These are phyloP conservation scores for Aspergillus mulundensis DNA, from an alignment of 495 filamentous ascomycete species.

Conservation along the genomic window DNA sequence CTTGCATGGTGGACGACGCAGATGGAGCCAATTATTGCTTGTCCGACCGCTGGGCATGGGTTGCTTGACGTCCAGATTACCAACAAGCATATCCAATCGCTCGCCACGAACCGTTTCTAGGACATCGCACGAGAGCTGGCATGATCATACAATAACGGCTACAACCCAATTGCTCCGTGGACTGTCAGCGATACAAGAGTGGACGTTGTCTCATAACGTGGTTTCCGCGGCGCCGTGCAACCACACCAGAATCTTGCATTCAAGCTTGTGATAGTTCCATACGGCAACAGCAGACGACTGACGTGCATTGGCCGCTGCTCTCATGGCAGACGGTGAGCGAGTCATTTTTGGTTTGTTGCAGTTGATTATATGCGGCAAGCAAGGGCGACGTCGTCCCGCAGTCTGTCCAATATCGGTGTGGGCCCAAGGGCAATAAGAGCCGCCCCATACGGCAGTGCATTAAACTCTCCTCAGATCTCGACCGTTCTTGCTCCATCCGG, in stretches of 20 bases:
- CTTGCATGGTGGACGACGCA: neutral
- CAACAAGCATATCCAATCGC: neutral
- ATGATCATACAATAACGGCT: neutral
- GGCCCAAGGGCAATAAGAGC: neutral
- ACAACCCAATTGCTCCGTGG: neutral
- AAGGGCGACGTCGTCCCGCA: neutral
- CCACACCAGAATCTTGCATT: neutral
- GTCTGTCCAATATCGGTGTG: neutral
- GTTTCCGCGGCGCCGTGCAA: constrained; percentile 8
- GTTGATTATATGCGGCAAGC: neutral
- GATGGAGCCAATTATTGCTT: neutral
- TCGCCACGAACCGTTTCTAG: neutral
- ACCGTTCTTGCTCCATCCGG: constrained; percentile 1
- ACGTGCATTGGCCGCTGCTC: neutral
- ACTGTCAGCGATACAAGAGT: neutral
- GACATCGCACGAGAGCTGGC: neutral
- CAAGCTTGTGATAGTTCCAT: constrained; percentile 1
- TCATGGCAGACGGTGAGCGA: neutral
- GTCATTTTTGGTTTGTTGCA: neutral
- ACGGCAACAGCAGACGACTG: neutral
- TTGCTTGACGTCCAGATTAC: neutral
- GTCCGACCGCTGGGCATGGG: neutral
- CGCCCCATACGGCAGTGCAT: neutral
- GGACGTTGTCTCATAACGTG: constrained; percentile 4
- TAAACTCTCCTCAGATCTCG: constrained; percentile 5